Conservation (phyloP, 805 yeast genomes). For the Lachancea kluyveri region DNA sequence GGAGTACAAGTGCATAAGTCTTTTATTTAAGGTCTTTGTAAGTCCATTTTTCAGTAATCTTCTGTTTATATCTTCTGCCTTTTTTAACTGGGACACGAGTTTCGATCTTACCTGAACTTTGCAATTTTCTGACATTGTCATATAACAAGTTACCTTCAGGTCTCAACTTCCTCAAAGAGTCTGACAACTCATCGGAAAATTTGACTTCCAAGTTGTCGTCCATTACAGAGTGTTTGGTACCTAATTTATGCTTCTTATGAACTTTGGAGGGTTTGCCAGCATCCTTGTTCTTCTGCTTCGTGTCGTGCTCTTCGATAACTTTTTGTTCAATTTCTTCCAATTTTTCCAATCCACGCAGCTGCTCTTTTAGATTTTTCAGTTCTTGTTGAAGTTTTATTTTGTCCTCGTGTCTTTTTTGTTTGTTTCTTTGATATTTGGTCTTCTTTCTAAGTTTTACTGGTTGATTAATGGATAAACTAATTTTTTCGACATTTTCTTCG, state of each 20-base stretch:
- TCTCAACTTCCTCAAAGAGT: constrained; percentile 72
- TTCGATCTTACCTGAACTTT: constrained; percentile 82
- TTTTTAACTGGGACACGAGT: constrained; percentile 62
- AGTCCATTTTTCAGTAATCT: constrained; percentile 87
- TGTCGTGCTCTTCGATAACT: constrained; percentile 13
- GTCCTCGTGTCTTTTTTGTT: constrained; percentile 55
- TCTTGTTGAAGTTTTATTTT: constrained; percentile 48
- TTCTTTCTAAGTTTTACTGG: constrained; percentile 65
- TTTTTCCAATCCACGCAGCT: constrained; percentile 52
- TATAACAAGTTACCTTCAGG: constrained; percentile 87
- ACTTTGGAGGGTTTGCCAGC: constrained; percentile 27
- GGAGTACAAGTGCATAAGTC: no score
- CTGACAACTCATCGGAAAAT: constrained; percentile 81
- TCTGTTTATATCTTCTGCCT: constrained; percentile 62
- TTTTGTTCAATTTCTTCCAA: constrained; percentile 33
- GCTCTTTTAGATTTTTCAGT: constrained; percentile 52
- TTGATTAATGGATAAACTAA: constrained; percentile 61
- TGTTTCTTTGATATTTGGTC: constrained; percentile 73
- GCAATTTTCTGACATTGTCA: constrained; percentile 76
- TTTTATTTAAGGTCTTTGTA: constrained; percentile 82
- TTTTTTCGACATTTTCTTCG: constrained; percentile 30
- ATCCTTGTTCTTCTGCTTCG: constrained; percentile 16
- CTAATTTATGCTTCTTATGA: constrained; percentile 34
- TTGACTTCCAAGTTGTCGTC: constrained; percentile 62
- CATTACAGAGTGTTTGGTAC: constrained; percentile 42